Evolutionary conservation across 495 filamentous ascomycete genomes (phyloP).

Genomic region (Trichoderma orchidacearum): DNA sequence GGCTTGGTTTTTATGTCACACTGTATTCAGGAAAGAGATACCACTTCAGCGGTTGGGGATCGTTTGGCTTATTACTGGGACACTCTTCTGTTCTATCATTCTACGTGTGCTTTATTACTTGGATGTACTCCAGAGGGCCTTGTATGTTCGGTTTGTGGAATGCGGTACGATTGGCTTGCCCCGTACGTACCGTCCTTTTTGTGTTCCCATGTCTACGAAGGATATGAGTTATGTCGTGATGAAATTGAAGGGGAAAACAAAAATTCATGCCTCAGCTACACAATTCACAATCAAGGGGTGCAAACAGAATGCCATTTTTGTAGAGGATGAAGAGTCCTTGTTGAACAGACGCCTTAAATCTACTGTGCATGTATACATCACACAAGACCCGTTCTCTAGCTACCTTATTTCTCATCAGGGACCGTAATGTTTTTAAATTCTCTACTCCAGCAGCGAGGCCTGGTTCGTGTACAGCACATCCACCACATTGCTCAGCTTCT

Average conservation of each 20-base stretch:
- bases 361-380: slow-evolving; percentile 1
- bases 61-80: not conserved
- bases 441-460: slow-evolving; percentile 83
- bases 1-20: not conserved
- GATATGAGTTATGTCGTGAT: not conserved
- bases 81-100: not conserved
- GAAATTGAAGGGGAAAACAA: not conserved
- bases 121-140: not conserved
- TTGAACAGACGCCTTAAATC: not conserved
- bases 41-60: not conserved
- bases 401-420: not conserved
- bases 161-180: no score
- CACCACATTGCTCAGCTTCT: slow-evolving; percentile 94
- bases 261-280: not conserved
- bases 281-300: no score
- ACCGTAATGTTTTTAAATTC: not conserved
- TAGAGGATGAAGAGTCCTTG: not conserved
- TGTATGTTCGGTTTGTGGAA: not conserved
- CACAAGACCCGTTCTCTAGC: not conserved
- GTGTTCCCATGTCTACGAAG: not conserved
- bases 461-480: slow-evolving; percentile 97
- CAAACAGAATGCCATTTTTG: not conserved
- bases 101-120: no score
- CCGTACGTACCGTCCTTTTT: no score
- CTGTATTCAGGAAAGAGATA: not conserved